Evolutionary conservation across 2,329 filamentous ascomycete genomes (phyloP), one percentile per base, ranked within the genome.

Genomic region (Aspergillus jensenii): DNA sequence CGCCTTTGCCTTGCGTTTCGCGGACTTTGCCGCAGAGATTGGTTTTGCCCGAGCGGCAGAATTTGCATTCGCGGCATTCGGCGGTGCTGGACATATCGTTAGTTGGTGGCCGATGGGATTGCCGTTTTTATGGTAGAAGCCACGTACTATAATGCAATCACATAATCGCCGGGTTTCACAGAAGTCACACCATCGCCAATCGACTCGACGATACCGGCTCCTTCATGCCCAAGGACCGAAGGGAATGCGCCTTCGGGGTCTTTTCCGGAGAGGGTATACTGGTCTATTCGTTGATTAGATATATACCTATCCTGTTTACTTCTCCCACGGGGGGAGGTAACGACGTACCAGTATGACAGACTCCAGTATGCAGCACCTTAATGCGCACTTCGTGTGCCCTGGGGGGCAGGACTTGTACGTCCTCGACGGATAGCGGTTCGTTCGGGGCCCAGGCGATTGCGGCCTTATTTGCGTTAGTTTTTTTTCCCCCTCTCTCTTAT

Each of bases 1-100:
- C 86, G 72, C 95, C 95, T 78, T 88, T 90, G 70, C 95, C 95
- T 81, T 99, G 95, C 45, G 95, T 98, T 44, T 91, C 91, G 70
- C 95, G 89, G 78, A 99, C 98, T 87, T 98, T 98, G 76, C 95
- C 95, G 81, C 93, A 98, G 58, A 98, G 89, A 80, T 98, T 96
- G 71, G 93, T 98, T 88, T 99, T 99, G 81, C 93, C 95, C 41
- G 93, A 98, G 79, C 91, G 93, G 89, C 95, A 99, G 85, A 98
- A 98, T 83, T 98, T 98, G 87, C 95, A 99, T 78, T 98, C 93
- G 67, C 86, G 84, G 82, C 95, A 98, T 82, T 98, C 93, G 65
- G 95, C 93, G 46, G 93, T 98, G 83, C 92, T 95, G 64, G 93
- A 93, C 47, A 93, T 15, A 33, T 14, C 97, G 83, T 92, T 96